These are phyloP conservation scores for Elymus sibiricus DNA, from an alignment of 176 grass and related monocot genomes.

Conservation along the genomic window DNA sequence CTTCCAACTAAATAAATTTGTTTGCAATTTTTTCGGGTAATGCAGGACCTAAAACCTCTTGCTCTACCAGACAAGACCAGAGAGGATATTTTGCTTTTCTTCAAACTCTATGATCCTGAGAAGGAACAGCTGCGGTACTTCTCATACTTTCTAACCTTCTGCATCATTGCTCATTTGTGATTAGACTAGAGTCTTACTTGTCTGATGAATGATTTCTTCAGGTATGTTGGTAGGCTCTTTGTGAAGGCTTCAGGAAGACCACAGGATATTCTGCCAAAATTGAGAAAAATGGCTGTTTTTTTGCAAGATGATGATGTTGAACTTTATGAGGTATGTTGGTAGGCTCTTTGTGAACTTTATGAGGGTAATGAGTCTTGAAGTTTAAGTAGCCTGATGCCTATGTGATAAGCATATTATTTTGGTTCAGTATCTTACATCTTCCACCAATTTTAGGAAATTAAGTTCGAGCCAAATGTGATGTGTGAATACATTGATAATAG, in stretches of 20 bases:
- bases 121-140: conserved; percentile 84
- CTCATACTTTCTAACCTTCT: conserved; percentile 22
- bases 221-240: conserved; percentile 91
- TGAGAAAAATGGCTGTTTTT: conserved; percentile 88
- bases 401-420: not conserved
- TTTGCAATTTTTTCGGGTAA: conserved; percentile 13
- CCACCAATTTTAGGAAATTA: conserved; percentile 79
- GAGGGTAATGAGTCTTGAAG: conserved; percentile 40
- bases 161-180: conserved; percentile 9
- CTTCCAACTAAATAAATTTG: conserved; percentile 9
- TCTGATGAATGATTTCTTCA: conserved; percentile 39
- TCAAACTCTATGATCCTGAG: conserved; percentile 98
- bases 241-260: conserved; percentile 84
- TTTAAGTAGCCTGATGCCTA: not conserved
- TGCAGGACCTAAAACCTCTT: conserved; percentile 72
- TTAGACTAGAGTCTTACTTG: conserved; percentile 17
- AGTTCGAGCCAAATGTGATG: conserved; percentile 97
- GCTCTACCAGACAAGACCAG: conserved; percentile 69
- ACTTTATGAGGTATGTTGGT: conserved; percentile 65
- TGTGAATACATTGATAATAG: conserved; percentile 90
- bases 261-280: conserved; percentile 71
- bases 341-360: conserved; percentile 54
- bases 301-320: conserved; percentile 83
- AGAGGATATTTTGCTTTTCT: conserved; percentile 97
- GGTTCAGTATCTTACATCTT: conserved; percentile 29